phyloP scores from a whole-genome alignment of 2,329 filamentous ascomycete species.

The Phyllosticta capitalensis region DNA sequence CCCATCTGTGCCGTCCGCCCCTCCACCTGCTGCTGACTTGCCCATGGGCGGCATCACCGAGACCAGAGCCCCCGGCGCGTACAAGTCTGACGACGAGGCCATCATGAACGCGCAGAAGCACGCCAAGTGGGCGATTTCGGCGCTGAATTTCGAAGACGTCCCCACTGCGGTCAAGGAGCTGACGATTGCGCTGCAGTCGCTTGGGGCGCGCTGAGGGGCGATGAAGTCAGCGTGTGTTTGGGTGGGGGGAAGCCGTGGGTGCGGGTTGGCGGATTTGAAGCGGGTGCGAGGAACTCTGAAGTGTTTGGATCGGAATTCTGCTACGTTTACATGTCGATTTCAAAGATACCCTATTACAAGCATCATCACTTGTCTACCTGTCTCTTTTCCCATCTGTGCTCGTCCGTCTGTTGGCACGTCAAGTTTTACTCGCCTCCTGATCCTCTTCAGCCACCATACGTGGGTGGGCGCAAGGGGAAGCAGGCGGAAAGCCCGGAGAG shows the following conservation, averaged over 20 bases:
- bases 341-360: not conserved
- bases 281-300: too few species aligned
- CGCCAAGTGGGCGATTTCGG: conserved; percentile 93
- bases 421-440: too few species aligned
- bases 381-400: too few species aligned
- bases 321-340: not conserved
- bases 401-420: too few species aligned
- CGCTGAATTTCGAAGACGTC: conserved; percentile 92
- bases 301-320: not conserved
- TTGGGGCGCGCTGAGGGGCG: conserved; percentile 53
- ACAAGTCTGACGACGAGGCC: conserved; percentile 56
- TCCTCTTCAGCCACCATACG: too few species aligned
- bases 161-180: conserved; percentile 81
- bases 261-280: too few species aligned
- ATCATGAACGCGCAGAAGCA: conserved; percentile 84
- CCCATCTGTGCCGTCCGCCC: not conserved
- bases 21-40: not conserved
- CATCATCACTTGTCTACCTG: not conserved
- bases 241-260: too few species aligned
- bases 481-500: too few species aligned
- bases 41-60: conserved; percentile 9
- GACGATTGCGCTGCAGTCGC: conserved; percentile 57
- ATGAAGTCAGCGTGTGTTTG: not conserved
- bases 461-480: too few species aligned
- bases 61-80: conserved; percentile 18